Conservation (phyloP, 192 early-diverging fungal species). For the Backusella tuberculispora region DNA sequence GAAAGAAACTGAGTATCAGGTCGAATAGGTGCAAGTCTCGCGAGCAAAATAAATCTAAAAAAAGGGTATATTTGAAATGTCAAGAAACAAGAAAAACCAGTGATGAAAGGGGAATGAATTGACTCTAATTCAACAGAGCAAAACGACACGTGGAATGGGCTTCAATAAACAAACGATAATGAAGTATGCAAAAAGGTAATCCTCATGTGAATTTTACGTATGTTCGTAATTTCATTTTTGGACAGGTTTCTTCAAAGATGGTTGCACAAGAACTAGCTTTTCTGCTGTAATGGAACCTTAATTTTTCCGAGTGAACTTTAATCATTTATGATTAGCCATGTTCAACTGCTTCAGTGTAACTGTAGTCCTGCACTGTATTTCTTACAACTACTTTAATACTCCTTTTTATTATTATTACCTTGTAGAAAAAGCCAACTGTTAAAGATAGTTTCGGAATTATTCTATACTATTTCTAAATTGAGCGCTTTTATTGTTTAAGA, state of each 20-base stretch:
- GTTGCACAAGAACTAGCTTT: neutral
- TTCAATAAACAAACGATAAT: slow-evolving; percentile 18
- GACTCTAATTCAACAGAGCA: slow-evolving; percentile 1
- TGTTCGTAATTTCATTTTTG: slow-evolving; percentile 13
- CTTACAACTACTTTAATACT: neutral
- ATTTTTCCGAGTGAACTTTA: slow-evolving; percentile 18
- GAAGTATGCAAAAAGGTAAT: slow-evolving; percentile 13
- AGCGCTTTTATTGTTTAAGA: neutral
- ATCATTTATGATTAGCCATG: slow-evolving; percentile 15
- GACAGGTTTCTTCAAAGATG: slow-evolving; percentile 2
- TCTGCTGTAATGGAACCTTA: slow-evolving; percentile 15
- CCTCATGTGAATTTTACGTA: slow-evolving; percentile 17
- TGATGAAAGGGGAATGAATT: neutral
- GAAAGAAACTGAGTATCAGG: neutral
- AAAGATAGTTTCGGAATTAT: slow-evolving; percentile 3
- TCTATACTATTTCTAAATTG: neutral
- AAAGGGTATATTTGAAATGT: slow-evolving; percentile 12
- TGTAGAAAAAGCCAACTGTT: neutral
- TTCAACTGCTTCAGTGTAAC: neutral
- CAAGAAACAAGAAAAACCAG: neutral
- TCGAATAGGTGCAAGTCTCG: neutral
- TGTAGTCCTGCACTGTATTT: neutral
- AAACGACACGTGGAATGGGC: slow-evolving; percentile 9
- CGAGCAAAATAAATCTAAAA: slow-evolving; percentile 1
- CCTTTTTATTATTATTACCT: neutral